Percentiles rank a stretch among this genome's conserved stretches.
Conservation (phyloP, 495 filamentous ascomycete species). For the Annulohypoxylon stygium region DNA sequence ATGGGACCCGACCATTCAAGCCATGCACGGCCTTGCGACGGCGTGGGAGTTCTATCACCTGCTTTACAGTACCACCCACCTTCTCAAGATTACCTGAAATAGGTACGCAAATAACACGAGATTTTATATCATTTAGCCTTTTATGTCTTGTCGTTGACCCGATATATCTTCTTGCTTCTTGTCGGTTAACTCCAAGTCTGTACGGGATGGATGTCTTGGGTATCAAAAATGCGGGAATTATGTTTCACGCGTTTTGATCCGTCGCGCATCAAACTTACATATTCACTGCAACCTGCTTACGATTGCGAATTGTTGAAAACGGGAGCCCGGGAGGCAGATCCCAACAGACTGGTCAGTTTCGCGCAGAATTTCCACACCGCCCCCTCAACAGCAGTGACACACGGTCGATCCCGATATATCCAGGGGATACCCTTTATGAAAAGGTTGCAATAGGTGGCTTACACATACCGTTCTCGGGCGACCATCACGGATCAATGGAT, state of each 20-base stretch:
- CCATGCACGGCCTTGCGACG: constrained; percentile 16
- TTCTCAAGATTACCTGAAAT: constrained; percentile 6
- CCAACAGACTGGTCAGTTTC: neutral
- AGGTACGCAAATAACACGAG: constrained; percentile 12
- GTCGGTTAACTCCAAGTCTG: neutral
- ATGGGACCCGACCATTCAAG: constrained; percentile 37
- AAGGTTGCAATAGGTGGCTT: neutral
- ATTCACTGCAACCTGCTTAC: neutral
- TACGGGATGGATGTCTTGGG: neutral
- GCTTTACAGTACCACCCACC: constrained; percentile 27
- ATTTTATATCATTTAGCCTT: constrained; percentile 26
- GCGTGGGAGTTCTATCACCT: constrained; percentile 14
- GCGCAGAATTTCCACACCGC: constrained; percentile 4
- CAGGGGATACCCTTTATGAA: neutral
- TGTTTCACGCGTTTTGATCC: neutral
- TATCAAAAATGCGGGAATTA: constrained; percentile 22
- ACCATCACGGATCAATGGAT: neutral
- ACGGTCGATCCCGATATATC: neutral
- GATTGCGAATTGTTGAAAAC: constrained; percentile 2
- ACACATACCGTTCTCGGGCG: neutral
- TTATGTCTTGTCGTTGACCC: constrained; percentile 8
- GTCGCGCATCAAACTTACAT: neutral
- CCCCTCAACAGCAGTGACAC: neutral
- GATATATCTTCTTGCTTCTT: constrained; percentile 9
- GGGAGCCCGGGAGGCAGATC: neutral